These are phyloP conservation scores for Ramularia collo-cygni DNA, from an alignment of 2,329 filamentous ascomycete genomes.

Conservation along the genomic window DNA sequence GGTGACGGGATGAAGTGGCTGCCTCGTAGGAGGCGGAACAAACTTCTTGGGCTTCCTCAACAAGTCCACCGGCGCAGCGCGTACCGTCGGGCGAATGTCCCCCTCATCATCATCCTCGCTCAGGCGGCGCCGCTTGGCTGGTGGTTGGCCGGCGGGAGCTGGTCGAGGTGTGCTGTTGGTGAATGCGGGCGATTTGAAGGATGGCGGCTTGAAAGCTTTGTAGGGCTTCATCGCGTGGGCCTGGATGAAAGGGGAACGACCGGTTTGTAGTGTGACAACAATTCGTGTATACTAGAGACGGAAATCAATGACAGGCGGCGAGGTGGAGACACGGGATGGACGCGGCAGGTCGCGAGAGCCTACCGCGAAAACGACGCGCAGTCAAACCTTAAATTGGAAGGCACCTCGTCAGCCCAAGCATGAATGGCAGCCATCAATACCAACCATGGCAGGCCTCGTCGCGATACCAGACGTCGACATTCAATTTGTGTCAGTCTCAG, in stretches of 20 bases:
- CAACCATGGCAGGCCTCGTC: slow-evolving; percentile 19
- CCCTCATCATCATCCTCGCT: slow-evolving; percentile 27
- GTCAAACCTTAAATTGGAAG: no score
- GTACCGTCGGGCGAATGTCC: slow-evolving; percentile 4
- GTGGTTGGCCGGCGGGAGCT: slow-evolving; percentile 25
- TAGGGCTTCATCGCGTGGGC: slow-evolving; percentile 8
- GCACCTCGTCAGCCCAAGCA: no score
- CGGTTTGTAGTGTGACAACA: no score
- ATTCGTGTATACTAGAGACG: no score
- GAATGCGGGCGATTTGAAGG: slow-evolving; percentile 12
- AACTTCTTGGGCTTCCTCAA: slow-evolving; percentile 27
- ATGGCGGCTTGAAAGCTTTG: slow-evolving; percentile 28
- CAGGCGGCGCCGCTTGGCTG: slow-evolving; percentile 38
- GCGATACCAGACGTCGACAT: slow-evolving; percentile 39
- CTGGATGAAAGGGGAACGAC: no score
- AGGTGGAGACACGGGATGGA: no score
- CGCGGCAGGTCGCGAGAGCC: no score
- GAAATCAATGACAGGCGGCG: no score
- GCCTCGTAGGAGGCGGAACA: slow-evolving; percentile 19
- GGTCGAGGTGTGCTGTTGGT: neutral
- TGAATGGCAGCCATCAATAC: neutral
- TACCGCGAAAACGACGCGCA: no score
- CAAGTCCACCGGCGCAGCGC: slow-evolving; percentile 23
- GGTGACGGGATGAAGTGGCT: slow-evolving; percentile 25
- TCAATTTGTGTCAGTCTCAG: slow-evolving; percentile 43